Base-by-base conservation (phyloP, 2,329 filamentous ascomycete genomes). In the Diatrype stigma region DNA sequence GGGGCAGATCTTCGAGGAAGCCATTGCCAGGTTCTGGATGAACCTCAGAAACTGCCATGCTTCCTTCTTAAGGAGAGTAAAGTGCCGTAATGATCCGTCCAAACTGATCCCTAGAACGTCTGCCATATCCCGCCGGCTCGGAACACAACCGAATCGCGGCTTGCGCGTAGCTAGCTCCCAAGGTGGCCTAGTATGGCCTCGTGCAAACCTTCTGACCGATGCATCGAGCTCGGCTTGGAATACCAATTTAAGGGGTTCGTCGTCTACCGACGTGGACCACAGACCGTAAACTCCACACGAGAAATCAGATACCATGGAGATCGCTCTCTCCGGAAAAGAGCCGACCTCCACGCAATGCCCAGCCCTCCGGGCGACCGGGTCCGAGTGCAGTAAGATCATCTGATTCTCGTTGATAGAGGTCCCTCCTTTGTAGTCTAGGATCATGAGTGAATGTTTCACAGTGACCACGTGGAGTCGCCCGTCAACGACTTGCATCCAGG, bases 11-110 rank as follows among this genome's bases (percentile, higher is more conserved):
- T 63, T 56, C 6, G 66, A 61, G 23, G 76, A 78, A 23, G 69
- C 66, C 45, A 77, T 66, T 26, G 81, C 83, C 45, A 95, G 65
- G 52, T 87, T 86, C 62, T 95, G 86, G 1, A 96, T 64, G 55
- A 93, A 83, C 51, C 79, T 78, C 5, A 97, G 74, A 3, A 96
- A 73, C 6, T 78, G 76, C 81, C 86, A 88, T 7, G 85, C 78
- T 2, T 79, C 68, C 17, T 78, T 61, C 10, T 77, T 72, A 1
- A 97, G 70, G 14, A 92, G 70, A 1, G 80, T 80, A 59, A 96
- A 86, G 50, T 87, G 81, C 55, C 82, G 81, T 22, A 92, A 61
- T 0, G 85, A 82, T 1, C 89, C 89, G 60, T 89, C 83, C 32
- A 90, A 76, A 6, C 80, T 81, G 6, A 86, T 74, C 1, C 87